Evolutionary conservation across 306 rosid species (phyloP).

Genomic region (Morella rubra): DNA sequence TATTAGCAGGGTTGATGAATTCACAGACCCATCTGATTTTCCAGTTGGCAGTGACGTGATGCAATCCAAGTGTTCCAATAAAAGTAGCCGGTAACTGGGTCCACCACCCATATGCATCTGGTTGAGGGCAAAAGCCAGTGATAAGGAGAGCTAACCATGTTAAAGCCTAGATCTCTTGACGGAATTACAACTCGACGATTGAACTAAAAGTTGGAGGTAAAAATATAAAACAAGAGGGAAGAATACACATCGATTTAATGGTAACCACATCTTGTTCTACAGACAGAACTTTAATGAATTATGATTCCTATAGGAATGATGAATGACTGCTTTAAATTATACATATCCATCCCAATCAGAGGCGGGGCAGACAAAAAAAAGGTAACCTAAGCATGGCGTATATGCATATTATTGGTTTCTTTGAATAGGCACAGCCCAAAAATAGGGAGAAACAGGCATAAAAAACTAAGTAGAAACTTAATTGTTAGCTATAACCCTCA

Average conservation of each 20-base stretch:
- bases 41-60: constrained; percentile 48
- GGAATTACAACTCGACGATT: constrained; percentile 28
- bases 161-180: constrained; percentile 17
- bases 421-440: constrained; percentile 34
- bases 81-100: constrained; percentile 42
- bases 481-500: constrained; percentile 40
- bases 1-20: constrained; percentile 31
- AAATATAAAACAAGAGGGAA: neutral
- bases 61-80: constrained; percentile 33
- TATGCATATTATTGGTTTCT: constrained; percentile 24
- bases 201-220: constrained; percentile 22
- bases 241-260: constrained; percentile 19
- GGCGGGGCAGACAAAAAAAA: constrained; percentile 27
- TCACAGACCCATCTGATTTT: constrained; percentile 34
- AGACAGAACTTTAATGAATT: constrained; percentile 28
- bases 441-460: constrained; percentile 26
- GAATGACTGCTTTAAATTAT: constrained; percentile 31
- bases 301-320: constrained; percentile 38
- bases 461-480: constrained; percentile 28
- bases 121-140: constrained; percentile 38
- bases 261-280: constrained; percentile 30
- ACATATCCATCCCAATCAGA: constrained; percentile 42
- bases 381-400: constrained; percentile 14
- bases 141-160: constrained; percentile 26
- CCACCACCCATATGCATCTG: constrained; percentile 31